These are phyloP conservation scores for Trichoderma sp. DNA, from an alignment of 2,329 filamentous ascomycete genomes.

Conservation along the genomic window DNA sequence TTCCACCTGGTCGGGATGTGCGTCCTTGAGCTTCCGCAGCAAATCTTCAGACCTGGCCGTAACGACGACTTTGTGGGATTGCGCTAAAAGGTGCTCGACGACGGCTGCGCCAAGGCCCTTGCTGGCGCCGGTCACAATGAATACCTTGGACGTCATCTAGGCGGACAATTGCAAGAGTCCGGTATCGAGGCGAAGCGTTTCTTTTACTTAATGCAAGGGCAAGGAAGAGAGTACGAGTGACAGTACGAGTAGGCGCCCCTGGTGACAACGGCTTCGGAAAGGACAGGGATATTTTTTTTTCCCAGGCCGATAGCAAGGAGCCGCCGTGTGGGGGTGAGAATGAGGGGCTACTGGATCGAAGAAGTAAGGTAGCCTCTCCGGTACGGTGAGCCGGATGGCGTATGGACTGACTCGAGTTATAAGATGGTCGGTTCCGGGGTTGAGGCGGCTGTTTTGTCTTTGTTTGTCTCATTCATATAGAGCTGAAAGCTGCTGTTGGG, in stretches of 20 bases:
- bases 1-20: slow-evolving; percentile 53
- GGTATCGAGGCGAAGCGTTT: background rate
- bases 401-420: background rate
- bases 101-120: slow-evolving; percentile 61
- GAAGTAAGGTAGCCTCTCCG: background rate
- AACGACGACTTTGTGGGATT: slow-evolving; percentile 58
- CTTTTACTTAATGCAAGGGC: background rate
- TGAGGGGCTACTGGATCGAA: slow-evolving; percentile 3
- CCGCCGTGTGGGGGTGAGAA: slow-evolving; percentile 3
- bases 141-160: slow-evolving; percentile 57
- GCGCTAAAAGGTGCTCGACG: slow-evolving; percentile 49
- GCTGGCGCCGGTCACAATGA: slow-evolving; percentile 67
- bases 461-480: background rate
- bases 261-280: background rate
- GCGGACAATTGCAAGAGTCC: background rate
- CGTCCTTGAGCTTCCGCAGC: slow-evolving; percentile 50
- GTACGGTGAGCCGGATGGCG: background rate
- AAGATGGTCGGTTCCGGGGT: background rate
- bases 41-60: slow-evolving; percentile 53
- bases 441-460: background rate
- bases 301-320: slow-evolving; percentile 7
- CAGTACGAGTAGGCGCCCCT: background rate
- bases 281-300: background rate
- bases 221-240: background rate
- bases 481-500: background rate